phyloP scores from a whole-genome alignment of 2,329 filamentous ascomycete genomes.

The Colletotrichum musae region DNA sequence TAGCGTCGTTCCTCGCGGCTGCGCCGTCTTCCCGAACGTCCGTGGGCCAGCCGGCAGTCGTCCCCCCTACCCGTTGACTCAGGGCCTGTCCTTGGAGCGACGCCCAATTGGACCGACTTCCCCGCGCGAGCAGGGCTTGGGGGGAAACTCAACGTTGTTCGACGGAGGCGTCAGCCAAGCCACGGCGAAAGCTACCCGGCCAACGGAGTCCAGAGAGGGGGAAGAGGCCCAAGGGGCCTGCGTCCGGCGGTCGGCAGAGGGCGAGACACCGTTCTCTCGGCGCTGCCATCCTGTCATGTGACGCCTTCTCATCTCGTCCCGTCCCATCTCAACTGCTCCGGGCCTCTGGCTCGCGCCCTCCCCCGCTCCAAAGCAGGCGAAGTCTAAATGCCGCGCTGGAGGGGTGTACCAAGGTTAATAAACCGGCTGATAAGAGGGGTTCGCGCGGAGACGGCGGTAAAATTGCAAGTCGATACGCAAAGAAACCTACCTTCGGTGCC shows the following conservation, averaged over 20 bases:
- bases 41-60: not conserved
- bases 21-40: not conserved
- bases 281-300: not conserved
- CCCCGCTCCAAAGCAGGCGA: not conserved
- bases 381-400: not conserved
- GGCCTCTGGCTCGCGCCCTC: slow-evolving; percentile 2
- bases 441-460: not conserved
- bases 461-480: not conserved
- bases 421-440: slow-evolving; percentile 3
- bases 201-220: not conserved
- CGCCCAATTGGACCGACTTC: slow-evolving; percentile 15
- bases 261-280: not conserved
- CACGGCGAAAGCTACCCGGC: slow-evolving; percentile 6
- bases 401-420: not conserved
- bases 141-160: slow-evolving; percentile 31
- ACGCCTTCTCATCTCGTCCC: slow-evolving; percentile 3
- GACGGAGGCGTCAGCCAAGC: slow-evolving; percentile 35
- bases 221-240: not conserved
- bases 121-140: slow-evolving; percentile 11
- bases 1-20: slow-evolving; percentile 1
- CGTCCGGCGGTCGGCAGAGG: slow-evolving; percentile 1
- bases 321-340: slow-evolving; percentile 7
- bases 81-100: not conserved
- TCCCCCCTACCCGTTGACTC: too few relatives aligned
- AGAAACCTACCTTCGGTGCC: too few relatives aligned